Evolutionary conservation across 2,329 filamentous ascomycete genomes (phyloP), one percentile per base, ranked within the genome.

Genomic region (Penicillium sp.): DNA sequence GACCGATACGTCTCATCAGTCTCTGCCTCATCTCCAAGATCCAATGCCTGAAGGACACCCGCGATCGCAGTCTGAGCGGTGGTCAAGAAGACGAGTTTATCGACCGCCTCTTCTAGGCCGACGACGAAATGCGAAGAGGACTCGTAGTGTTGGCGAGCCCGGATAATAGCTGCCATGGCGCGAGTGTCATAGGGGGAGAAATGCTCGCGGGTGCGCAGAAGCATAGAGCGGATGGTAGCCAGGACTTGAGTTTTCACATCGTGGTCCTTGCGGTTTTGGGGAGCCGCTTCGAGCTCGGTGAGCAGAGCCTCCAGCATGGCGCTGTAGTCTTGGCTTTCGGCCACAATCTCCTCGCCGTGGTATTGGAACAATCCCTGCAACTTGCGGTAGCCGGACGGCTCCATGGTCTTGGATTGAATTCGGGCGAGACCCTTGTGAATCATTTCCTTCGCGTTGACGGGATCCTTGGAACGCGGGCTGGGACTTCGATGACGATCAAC

Each of bases 161-260:
- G 65, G 40, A 77, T 65, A 4, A 77, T 58, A 3, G 74, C 69
- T 13, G 67, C 65, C 61, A 76, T 69, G 1, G 67, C 69, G 21
- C 65, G 65, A 3, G 71, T 63, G 45, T 74, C 69, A 54, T 71
- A 74, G 5, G 59, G 60, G 5, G 68, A 59, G 57, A 77, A 74
- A 22, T 67, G 65, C 38, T 68, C 55, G 11, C 67, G 63, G 36
- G 72, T 74, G 29, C 74, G 62, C n/a, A 63, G 52, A 46, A 75
- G 66, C 66, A 77, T 71, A 32, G 72, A 63, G 13, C 74, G 71
- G 38, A 78, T 67, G 6, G 74, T 77, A 21, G 72, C 65, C 24
- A 78, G 59, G n/a, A 76, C 68, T 49, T 77, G 75, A 3, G 72
- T 75, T 52, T 77, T 77, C 44, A 75, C 57, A 43, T 77, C 75